Evolutionary conservation across 2,329 filamentous ascomycete species (phyloP).

Genomic region (Pseudocercospora fuligena): DNA sequence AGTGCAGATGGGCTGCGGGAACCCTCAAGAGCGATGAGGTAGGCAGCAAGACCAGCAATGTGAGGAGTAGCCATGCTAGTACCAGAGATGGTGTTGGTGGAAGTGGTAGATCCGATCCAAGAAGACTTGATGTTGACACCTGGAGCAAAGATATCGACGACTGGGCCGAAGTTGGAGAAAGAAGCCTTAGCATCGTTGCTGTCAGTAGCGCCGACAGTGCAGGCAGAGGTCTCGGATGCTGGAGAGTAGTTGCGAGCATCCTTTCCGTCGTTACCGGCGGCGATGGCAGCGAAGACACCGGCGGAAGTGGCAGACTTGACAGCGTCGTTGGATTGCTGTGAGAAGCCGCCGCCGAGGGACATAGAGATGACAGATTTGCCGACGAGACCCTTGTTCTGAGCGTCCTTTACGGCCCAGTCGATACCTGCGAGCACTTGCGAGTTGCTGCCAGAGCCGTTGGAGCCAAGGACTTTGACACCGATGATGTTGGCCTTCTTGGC

Average conservation of each 20-base stretch:
- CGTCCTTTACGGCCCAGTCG: constrained; percentile 52
- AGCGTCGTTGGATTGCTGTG: constrained; percentile 44
- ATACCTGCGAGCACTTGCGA: constrained; percentile 51
- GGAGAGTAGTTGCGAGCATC: constrained; percentile 41
- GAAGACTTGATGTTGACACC: constrained; percentile 57
- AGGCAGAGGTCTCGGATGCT: constrained; percentile 38
- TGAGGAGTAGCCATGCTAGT: constrained; percentile 49
- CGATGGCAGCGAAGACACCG: constrained; percentile 47
- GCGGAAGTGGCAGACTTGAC: constrained; percentile 42
- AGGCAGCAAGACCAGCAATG: constrained; percentile 36
- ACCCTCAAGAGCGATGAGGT: constrained; percentile 31
- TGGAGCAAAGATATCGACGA: constrained; percentile 52
- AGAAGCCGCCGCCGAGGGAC: constrained; percentile 48
- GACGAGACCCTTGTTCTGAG: constrained; percentile 80
- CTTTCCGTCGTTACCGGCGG: constrained; percentile 43
- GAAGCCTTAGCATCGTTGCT: constrained; percentile 39
- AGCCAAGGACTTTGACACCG: constrained; percentile 57
- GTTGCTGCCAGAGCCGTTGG: constrained; percentile 49
- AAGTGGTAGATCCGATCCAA: constrained; percentile 53
- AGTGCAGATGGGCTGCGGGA: constrained; percentile 24
- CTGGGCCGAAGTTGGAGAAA: constrained; percentile 48
- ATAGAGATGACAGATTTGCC: constrained; percentile 40
- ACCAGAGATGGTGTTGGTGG: constrained; percentile 55
- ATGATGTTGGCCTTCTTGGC: constrained; percentile 51
- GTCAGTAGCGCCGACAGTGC: constrained; percentile 45